Evolutionary conservation across 306 rosid genomes (phyloP), one percentile per base, ranked within the genome.

Genomic region (Canavalia ensiformis): DNA sequence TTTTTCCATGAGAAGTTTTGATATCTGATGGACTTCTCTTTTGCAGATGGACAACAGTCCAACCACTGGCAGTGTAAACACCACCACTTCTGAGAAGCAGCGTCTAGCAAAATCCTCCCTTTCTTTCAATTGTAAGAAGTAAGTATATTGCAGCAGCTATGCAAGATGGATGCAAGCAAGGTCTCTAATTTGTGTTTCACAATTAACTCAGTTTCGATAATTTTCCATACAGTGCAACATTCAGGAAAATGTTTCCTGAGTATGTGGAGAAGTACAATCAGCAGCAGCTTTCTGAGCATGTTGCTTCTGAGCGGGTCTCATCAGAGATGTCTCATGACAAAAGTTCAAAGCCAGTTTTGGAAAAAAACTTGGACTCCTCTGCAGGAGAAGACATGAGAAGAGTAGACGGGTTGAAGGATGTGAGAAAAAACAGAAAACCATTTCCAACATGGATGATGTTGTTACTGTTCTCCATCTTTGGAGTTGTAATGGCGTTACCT

Each of bases 21-120:
- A 63, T 79, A 12, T 58, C 57, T 62, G 42, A 59, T 33, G 1
- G 11, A n/a, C 58, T 82, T 75, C 35, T 75, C 49, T 82, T 62
- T 29, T 76, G 86, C 87, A 95, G 99, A 95, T 93, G 98, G 99
- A 95, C 86, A 93, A 74, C 80, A 95, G 98, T 84, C 99, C 98
- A 55, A 95, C 99, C 50, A 95, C 99, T 8, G 99, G 99, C 64
- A 93, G 99, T 76, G 99, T 95, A 83, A 92, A 81, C 86, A 90
- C 97, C 59, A 90, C 98, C 62, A 83, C 78, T 75, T 84, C 79
- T 3, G 98, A 95, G 93, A 95, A 95, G 93, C 93, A 90, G 83
- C 96, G 90, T 56, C 89, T 95, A 73, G 98, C 99, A 49, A 92
- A 93, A 87, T 72, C 91, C 71, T 95, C 99, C 72, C 94, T 95